Evolutionary conservation across 1,284 basidiomycete species (phyloP), one percentile per base, ranked within the genome.

Genomic region (Ceratobasidium sp.): DNA sequence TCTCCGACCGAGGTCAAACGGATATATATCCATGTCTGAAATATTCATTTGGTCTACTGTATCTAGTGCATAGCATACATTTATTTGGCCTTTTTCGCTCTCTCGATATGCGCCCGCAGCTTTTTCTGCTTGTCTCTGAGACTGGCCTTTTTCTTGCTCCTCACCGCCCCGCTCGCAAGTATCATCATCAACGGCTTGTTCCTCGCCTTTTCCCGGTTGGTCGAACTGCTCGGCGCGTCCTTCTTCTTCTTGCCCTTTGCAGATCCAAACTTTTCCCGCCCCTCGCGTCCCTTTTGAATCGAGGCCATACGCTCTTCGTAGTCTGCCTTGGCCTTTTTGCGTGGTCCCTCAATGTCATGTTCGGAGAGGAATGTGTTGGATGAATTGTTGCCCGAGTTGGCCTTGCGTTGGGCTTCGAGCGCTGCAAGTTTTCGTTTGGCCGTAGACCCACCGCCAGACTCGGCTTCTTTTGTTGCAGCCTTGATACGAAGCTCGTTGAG

Each of bases 131-230:
- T 97, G 82, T 97, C 93, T 82, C 93, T 88, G 83, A 97, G 85
- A 7, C 92, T 94, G 61, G 93, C 93, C 87, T 95, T 96, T 88
- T 96, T 97, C 89, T 97, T 97, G 33, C 93, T 89, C 81, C 89
- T 87, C 63, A 97, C 94, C 71, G 93, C 88, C 73, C 89, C 88
- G 83, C 94, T 94, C 67, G 91, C 89, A 81, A 95, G 86, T 72
- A 95, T 91, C 95, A 97, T 97, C 96, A 97, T 97, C 81, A 97
- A 89, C 18, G 96, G 96, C 85, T 97, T 97, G 85, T 96, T 96
- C 83, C 93, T 89, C 60, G 92, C 90, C 90, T 97, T 97, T 87
- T 97, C 95, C 82, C 91, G 89, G 85, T 97, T 97, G 49, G 96
- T 97, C 78, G 93, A 92, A 83, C 93, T 95, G 84, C 93, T 95